These are phyloP conservation scores for Paecilomyces sp. DNA, from an alignment of 2,329 filamentous ascomycete genomes.

Conservation along the genomic window DNA sequence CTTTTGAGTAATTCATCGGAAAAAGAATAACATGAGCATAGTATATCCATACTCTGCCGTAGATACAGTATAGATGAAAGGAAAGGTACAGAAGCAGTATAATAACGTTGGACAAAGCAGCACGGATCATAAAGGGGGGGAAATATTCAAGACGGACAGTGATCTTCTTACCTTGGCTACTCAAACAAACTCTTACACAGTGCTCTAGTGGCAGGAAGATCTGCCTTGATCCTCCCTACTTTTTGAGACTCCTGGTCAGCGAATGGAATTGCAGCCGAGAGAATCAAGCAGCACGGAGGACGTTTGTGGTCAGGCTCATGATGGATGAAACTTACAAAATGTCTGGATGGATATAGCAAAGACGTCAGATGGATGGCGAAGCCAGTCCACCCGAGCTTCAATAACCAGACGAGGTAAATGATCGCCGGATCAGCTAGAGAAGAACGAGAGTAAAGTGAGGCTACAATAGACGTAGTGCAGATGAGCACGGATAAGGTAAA, in stretches of 20 bases:
- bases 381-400: neutral
- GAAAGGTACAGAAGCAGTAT: neutral
- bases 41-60: neutral
- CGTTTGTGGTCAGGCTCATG: neutral
- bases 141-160: neutral
- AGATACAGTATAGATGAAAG: neutral
- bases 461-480: conserved; percentile 2
- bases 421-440: neutral
- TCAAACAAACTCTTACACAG: neutral
- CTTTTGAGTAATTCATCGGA: neutral
- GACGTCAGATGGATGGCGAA: neutral
- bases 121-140: neutral
- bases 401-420: neutral
- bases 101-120: neutral
- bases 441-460: neutral
- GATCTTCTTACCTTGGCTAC: neutral
- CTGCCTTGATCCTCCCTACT: neutral
- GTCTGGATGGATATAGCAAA: neutral
- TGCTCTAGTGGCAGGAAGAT: neutral
- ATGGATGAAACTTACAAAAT: neutral
- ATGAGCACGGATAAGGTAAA: conserved; percentile 8
- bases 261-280: neutral
- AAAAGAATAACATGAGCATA: neutral
- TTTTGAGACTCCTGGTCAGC: neutral
- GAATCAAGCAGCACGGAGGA: neutral